phyloP scores from a whole-genome alignment of 495 filamentous ascomycete genomes.

The Penicillium cataractarum region DNA sequence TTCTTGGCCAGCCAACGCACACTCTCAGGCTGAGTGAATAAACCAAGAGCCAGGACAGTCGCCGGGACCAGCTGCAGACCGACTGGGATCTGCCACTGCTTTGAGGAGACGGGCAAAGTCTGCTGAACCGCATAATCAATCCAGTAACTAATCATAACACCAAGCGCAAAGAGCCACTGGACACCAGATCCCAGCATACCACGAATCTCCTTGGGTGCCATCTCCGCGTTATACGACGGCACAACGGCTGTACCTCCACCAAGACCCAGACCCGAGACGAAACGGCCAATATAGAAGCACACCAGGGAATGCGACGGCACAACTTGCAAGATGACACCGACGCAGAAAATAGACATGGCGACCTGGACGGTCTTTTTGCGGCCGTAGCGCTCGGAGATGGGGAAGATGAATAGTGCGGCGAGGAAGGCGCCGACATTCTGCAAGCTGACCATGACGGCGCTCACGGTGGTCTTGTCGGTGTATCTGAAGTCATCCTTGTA shows the following conservation, averaged over 20 bases:
- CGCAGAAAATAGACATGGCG: constrained; percentile 45
- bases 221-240: constrained; percentile 58
- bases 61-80: constrained; percentile 54
- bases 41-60: constrained; percentile 47
- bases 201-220: constrained; percentile 56
- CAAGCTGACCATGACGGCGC: constrained; percentile 34
- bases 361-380: constrained; percentile 48
- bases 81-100: constrained; percentile 59
- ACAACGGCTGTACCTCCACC: constrained; percentile 57
- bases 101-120: constrained; percentile 33
- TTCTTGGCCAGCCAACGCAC: constrained; percentile 55
- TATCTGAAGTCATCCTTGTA: constrained; percentile 32
- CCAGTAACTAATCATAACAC: constrained; percentile 57
- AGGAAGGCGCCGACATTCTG: constrained; percentile 38
- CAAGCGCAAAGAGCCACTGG: constrained; percentile 52
- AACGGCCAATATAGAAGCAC: constrained; percentile 51
- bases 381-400: constrained; percentile 44
- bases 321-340: constrained; percentile 49
- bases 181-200: constrained; percentile 53
- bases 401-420: constrained; percentile 44
- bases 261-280: constrained; percentile 59
- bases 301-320: constrained; percentile 46
- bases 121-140: constrained; percentile 53
- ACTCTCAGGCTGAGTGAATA: constrained; percentile 52
- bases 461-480: constrained; percentile 31